Percentiles rank a stretch among this genome's conserved stretches.
phyloP scores from a whole-genome alignment of 306 rosid genomes.

The Casuarina equisetifolia region DNA sequence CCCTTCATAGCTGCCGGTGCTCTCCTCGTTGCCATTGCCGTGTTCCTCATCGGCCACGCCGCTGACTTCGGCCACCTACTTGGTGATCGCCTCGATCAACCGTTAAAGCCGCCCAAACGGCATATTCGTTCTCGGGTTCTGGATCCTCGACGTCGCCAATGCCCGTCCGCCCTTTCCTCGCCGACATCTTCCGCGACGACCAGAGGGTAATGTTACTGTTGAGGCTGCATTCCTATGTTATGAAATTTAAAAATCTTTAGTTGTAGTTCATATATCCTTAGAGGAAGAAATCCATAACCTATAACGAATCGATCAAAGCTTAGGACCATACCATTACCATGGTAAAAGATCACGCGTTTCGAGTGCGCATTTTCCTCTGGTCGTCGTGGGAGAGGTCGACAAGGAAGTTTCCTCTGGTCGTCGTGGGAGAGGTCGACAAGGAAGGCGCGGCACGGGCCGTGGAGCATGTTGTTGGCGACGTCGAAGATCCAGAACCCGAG shows the following conservation, averaged over 20 bases:
- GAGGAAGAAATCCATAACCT: not conserved
- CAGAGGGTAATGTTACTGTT: conserved; percentile 1
- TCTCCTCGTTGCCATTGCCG: conserved; percentile 50
- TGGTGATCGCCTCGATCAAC: conserved; percentile 37
- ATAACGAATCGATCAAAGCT: not conserved
- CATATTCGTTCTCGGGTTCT: conserved; percentile 66
- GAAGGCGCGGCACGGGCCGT: conserved; percentile 71
- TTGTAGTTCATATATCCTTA: not conserved
- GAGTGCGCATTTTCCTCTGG: conserved; percentile 42
- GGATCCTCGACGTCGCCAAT: conserved; percentile 87
- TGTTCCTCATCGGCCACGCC: conserved; percentile 78
- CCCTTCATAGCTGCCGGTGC: conserved; percentile 74
- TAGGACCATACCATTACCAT: not conserved
- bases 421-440: conserved; percentile 64
- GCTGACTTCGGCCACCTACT: conserved; percentile 69
- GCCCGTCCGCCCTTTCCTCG: conserved; percentile 67
- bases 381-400: conserved; percentile 62
- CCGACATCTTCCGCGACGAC: conserved; percentile 57
- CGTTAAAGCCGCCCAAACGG: conserved; percentile 53
- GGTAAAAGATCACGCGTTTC: conserved; percentile 34
- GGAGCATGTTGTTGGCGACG: conserved; percentile 79
- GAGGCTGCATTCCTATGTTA: not conserved
- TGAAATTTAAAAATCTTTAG: not conserved
- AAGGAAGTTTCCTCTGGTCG: conserved; percentile 36
- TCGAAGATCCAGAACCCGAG: conserved; percentile 80